A percentile compares a stretch with the other conserved stretches of the same genome.
Evolutionary conservation across 2,329 filamentous ascomycete species (phyloP).

Genomic region (Fulvia fulva): DNA sequence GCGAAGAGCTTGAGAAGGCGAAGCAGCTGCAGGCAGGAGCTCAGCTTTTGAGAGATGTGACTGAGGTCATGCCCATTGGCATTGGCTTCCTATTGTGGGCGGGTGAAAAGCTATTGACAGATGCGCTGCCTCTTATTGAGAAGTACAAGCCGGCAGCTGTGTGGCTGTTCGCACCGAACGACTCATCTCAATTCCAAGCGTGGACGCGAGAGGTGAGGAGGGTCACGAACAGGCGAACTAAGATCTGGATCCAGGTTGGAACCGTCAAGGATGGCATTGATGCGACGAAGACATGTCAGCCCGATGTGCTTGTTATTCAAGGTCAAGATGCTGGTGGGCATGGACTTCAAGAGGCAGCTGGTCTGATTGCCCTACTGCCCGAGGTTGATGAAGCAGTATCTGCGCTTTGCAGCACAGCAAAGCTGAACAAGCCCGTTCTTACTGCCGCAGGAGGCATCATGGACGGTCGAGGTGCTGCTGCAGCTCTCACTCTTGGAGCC

Average conservation of each 20-base stretch:
- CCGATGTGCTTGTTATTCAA: conserved; percentile 60
- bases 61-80: conserved; percentile 48
- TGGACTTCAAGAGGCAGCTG: conserved; percentile 52
- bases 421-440: conserved; percentile 34
- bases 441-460: conserved; percentile 60
- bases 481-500: conserved; percentile 52
- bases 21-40: conserved; percentile 24
- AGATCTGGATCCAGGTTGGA: conserved; percentile 60
- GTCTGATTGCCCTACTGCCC: conserved; percentile 55
- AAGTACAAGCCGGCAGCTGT: conserved; percentile 52
- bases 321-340: conserved; percentile 64
- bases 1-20: conserved; percentile 29
- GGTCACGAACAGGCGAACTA: conserved; percentile 36
- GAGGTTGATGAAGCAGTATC: conserved; percentile 51
- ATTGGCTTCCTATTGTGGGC: conserved; percentile 60
- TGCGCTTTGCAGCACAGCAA: conserved; percentile 16
- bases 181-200: conserved; percentile 35
- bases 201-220: conserved; percentile 33
- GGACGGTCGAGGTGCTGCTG: conserved; percentile 54
- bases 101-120: conserved; percentile 38
- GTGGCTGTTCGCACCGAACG: conserved; percentile 63
- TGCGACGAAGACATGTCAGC: conserved; percentile 44
- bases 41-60: conserved; percentile 17
- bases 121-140: conserved; percentile 49
- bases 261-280: conserved; percentile 54